Conservation (phyloP, 2,329 filamentous ascomycete genomes). For the Aspergillus versicolor region DNA sequence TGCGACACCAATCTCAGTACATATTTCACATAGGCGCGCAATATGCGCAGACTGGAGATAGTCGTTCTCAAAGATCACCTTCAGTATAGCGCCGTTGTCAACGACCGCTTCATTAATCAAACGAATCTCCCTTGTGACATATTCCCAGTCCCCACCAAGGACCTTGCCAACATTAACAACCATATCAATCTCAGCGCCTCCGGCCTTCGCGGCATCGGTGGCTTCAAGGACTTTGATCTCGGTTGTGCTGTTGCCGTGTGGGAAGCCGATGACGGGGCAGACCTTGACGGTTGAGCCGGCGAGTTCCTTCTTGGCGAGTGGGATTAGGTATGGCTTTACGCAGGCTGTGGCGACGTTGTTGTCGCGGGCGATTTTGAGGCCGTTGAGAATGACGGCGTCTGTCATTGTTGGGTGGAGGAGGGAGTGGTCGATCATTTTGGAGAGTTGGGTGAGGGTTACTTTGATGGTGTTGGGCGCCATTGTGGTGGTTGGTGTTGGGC, state of each 20-base stretch:
- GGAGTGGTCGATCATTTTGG: slow-evolving; percentile 57
- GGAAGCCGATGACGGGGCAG: slow-evolving; percentile 62
- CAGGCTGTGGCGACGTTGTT: slow-evolving; percentile 57
- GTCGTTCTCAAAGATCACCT: slow-evolving; percentile 65
- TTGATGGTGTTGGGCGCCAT: slow-evolving; percentile 22
- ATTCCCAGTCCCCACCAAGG: no score
- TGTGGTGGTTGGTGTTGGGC: neutral
- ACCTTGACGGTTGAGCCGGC: slow-evolving; percentile 50
- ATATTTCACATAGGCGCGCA: slow-evolving; percentile 13
- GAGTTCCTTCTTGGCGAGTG: slow-evolving; percentile 50
- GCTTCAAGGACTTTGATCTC: slow-evolving; percentile 47
- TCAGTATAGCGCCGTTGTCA: slow-evolving; percentile 49
- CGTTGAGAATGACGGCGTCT: slow-evolving; percentile 52
- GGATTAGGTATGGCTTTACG: slow-evolving; percentile 58
- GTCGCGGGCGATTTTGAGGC: slow-evolving; percentile 49
- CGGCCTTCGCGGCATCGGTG: no score
- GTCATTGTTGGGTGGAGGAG: slow-evolving; percentile 63
- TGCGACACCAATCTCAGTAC: no score
- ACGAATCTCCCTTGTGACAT: no score
- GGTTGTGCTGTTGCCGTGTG: slow-evolving; percentile 58
- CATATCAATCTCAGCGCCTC: no score
- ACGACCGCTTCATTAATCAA: slow-evolving; percentile 50
- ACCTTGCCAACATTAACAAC: no score
- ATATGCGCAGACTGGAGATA: slow-evolving; percentile 55
- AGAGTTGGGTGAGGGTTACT: slow-evolving; percentile 32